Percentiles rank a stretch among this genome's conserved stretches.
These are phyloP conservation scores for Pyrus pyrifolia DNA, from an alignment of 306 rosid genomes.

Conservation along the genomic window DNA sequence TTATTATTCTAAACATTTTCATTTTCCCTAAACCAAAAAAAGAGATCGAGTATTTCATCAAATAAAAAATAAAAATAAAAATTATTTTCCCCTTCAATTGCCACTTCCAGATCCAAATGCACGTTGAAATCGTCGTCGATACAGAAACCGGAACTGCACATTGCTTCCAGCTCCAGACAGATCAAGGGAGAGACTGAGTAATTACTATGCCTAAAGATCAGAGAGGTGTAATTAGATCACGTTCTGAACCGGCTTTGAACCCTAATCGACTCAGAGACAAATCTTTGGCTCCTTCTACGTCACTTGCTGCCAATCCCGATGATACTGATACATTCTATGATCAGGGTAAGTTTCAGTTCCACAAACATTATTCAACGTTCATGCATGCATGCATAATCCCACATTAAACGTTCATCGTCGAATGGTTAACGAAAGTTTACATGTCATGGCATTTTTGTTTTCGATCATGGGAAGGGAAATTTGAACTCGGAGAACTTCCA, in stretches of 20 bases:
- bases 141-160: not conserved
- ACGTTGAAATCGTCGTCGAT: not conserved
- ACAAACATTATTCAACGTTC: not conserved
- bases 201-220: not conserved
- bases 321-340: not conserved
- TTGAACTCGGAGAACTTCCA: not conserved
- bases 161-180: not conserved
- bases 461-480: not conserved
- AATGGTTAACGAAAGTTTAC: not conserved
- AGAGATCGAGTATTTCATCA: not conserved
- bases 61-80: not conserved
- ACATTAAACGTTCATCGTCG: not conserved
- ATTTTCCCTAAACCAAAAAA: not conserved
- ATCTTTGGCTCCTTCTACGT: not conserved
- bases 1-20: not conserved
- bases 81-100: not conserved
- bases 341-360: not conserved
- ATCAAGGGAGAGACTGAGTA: not conserved
- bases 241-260: constrained; percentile 2
- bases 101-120: not conserved
- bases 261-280: not conserved
- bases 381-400: not conserved
- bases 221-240: constrained; percentile 7
- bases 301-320: not conserved
- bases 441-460: not conserved